Evolutionary conservation across 306 rosid genomes (phyloP).

Genomic region (Neltuma alba): DNA sequence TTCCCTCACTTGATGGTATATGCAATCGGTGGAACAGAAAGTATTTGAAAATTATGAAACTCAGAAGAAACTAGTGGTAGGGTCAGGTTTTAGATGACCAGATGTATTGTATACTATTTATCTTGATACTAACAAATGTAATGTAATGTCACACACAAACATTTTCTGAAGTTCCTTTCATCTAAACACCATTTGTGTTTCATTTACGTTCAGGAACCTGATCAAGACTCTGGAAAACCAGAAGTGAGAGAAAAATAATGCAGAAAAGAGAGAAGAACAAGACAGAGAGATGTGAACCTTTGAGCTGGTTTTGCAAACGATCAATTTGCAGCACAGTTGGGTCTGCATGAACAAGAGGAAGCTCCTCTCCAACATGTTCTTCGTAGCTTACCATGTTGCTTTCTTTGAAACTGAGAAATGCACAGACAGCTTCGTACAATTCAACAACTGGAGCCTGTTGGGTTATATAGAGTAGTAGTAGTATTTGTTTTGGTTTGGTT

Average conservation of each 20-base stretch:
- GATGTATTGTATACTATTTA: background rate
- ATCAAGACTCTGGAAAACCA: background rate
- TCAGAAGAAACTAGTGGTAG: background rate
- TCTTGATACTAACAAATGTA: background rate
- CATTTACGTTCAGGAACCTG: slow-evolving; percentile 22
- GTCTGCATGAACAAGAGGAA: slow-evolving; percentile 53
- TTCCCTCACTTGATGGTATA: background rate
- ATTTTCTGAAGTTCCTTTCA: slow-evolving; percentile 1
- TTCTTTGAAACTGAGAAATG: slow-evolving; percentile 19
- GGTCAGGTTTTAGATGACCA: background rate
- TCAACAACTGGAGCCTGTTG: slow-evolving; percentile 11
- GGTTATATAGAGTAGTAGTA: slow-evolving; percentile 27
- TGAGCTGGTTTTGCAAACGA: slow-evolving; percentile 68
- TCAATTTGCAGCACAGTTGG: slow-evolving; percentile 71
- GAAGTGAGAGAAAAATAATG: background rate
- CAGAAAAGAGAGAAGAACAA: slow-evolving; percentile 13
- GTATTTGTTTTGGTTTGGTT: slow-evolving; percentile 1
- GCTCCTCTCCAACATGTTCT: slow-evolving; percentile 53
- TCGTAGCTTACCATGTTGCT: slow-evolving; percentile 57
- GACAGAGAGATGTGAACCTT: slow-evolving; percentile 52
- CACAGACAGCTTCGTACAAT: slow-evolving; percentile 20
- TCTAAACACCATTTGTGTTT: background rate
- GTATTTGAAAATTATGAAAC: background rate
- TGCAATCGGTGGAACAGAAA: background rate
- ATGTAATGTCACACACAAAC: background rate